A percentile compares a stretch with the other conserved stretches of the same genome.
These are phyloP conservation scores for Globisporangium yorkense DNA, from an alignment of 352 stramenopile species.

Conservation along the genomic window DNA sequence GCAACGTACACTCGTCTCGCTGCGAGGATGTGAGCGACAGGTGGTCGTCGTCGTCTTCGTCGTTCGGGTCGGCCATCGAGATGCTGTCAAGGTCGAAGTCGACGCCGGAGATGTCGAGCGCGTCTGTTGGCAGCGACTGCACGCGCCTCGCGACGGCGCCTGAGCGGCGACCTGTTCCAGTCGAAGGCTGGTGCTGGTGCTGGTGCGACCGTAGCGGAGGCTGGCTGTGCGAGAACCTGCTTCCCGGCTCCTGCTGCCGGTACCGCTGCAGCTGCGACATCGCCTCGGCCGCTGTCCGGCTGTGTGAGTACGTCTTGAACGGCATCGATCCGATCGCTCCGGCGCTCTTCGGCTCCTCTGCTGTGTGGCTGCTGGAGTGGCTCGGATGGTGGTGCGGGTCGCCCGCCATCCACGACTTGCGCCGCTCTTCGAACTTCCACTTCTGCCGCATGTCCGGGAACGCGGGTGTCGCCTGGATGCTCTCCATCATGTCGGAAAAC, in stretches of 20 bases:
- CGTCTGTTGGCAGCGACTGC: conserved; percentile 53
- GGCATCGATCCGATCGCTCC: conserved; percentile 9
- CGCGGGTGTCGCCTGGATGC: conserved; percentile 32
- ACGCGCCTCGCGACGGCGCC: conserved; percentile 35
- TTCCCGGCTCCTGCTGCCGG: conserved; percentile 7
- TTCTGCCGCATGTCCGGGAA: conserved; percentile 42
- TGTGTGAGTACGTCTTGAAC: conserved; percentile 33
- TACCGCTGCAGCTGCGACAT: conserved; percentile 13
- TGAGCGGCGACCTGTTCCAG: conserved; percentile 4
- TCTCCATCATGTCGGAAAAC: conserved; percentile 74
- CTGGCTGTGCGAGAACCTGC: conserved; percentile 22
- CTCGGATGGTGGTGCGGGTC: conserved; percentile 22
- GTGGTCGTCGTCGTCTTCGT: conserved; percentile 39
- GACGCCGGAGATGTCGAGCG: conserved; percentile 36
- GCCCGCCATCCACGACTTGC: conserved; percentile 73
- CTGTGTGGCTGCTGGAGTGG: conserved; percentile 1
- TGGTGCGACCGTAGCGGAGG: conserved; percentile 19
- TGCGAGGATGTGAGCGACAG: conserved; percentile 71
- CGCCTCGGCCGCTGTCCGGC: conserved; percentile 13
- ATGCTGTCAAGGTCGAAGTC: conserved; percentile 85
- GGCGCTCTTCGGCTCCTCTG: conserved; percentile 5
- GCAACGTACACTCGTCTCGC: conserved; percentile 60
- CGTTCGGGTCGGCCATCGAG: conserved; percentile 55
- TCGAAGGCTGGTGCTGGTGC: neutral
- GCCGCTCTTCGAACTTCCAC: conserved; percentile 54